A percentile compares a stretch with the other conserved stretches of the same genome.
Conservation (phyloP, 129 eudicot genomes). For the Smallanthus sonchifolius region DNA sequence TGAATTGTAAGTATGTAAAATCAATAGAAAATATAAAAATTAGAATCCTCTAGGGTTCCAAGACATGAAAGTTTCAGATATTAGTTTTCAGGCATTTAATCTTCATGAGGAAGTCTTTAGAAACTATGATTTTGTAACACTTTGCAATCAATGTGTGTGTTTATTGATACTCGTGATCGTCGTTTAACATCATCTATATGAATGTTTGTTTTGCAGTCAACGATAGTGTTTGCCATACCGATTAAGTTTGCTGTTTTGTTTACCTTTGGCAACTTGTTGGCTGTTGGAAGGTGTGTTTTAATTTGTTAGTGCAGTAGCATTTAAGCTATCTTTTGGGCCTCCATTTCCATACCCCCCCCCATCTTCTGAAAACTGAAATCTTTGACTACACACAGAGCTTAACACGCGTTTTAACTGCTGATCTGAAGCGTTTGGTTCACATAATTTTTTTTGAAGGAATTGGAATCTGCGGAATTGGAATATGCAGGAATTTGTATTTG, state of each 20-base stretch:
- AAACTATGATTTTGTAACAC: not conserved
- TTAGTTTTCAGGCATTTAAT: not conserved
- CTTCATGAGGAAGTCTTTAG: not conserved
- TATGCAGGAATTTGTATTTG: no score
- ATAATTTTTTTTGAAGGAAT: no score
- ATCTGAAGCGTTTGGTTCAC: not conserved
- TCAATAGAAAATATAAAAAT: not conserved
- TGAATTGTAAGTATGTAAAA: not conserved
- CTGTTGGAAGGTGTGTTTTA: slow-evolving; percentile 80
- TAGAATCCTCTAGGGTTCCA: not conserved
- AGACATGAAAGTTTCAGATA: not conserved
- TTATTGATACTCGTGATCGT: not conserved
- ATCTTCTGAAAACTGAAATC: not conserved
- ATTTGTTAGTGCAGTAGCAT: not conserved
- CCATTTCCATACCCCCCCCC: not conserved
- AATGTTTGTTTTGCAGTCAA: slow-evolving; percentile 58
- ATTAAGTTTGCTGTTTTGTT: slow-evolving; percentile 88
- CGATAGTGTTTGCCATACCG: slow-evolving; percentile 71
- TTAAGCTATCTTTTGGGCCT: not conserved
- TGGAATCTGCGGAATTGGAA: no score
- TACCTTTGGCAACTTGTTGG: slow-evolving; percentile 83
- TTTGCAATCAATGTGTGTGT: not conserved
- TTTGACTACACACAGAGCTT: not conserved
- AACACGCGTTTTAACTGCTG: not conserved
- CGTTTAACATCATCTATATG: slow-evolving; percentile 4